Percentiles rank a stretch among this genome's conserved stretches.
phyloP scores from a whole-genome alignment of 768 basidiomycete genomes.

The Amanita exitialis region DNA sequence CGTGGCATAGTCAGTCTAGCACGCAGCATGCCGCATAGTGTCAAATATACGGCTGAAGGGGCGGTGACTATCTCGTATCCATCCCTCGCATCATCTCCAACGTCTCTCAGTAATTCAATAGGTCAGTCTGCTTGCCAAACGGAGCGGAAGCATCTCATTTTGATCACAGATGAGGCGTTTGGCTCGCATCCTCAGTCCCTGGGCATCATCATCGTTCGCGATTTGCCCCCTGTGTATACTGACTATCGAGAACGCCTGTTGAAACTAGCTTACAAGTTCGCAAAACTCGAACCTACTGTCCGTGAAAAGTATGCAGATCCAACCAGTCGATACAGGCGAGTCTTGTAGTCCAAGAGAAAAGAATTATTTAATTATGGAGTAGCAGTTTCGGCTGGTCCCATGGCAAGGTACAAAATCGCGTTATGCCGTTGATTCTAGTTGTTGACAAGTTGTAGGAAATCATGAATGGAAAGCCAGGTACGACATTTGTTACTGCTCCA shows the following conservation, averaged over 20 bases:
- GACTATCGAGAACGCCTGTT: conserved; percentile 63
- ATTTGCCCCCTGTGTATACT: conserved; percentile 63
- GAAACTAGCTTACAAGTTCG: conserved; percentile 66
- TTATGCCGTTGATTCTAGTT: not conserved
- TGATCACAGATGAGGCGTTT: conserved; percentile 61
- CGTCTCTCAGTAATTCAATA: conserved; percentile 48
- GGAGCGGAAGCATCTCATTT: not conserved
- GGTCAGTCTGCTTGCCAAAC: conserved; percentile 25
- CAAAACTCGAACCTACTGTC: conserved; percentile 49
- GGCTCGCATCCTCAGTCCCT: conserved; percentile 68
- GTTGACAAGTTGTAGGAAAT: conserved; percentile 51
- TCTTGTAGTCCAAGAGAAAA: not conserved
- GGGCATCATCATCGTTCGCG: conserved; percentile 75
- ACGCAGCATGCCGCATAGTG: conserved; percentile 13
- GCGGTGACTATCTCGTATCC: conserved; percentile 57
- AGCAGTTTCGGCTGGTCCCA: conserved; percentile 93
- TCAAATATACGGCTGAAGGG: conserved; percentile 32
- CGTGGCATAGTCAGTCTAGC: conserved; percentile 9
- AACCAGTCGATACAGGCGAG: conserved; percentile 65
- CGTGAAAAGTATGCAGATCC: conserved; percentile 73
- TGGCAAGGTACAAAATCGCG: conserved; percentile 54
- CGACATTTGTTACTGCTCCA: not conserved
- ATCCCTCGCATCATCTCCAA: conserved; percentile 42
- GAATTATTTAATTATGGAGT: not conserved
- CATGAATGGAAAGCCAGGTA: conserved; percentile 89